A percentile compares a stretch with the other conserved stretches of the same genome.
Conservation (phyloP, 768 basidiomycete species). For the Pulveroboletus sp. region DNA sequence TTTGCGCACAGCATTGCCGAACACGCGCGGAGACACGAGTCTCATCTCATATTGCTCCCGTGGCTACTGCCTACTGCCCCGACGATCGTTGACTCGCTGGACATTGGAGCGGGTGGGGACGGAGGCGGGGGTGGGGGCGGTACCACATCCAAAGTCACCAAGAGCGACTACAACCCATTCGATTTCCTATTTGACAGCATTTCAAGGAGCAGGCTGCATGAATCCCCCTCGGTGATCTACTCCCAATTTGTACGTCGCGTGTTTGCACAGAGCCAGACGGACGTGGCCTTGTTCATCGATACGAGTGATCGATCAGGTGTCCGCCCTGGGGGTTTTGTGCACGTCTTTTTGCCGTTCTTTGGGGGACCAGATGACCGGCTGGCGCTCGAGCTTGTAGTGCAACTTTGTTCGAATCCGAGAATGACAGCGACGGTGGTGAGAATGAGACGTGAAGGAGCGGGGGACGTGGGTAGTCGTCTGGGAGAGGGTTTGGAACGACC, state of each 20-base stretch:
- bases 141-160: slow-evolving; percentile 10
- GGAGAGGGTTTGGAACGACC: slow-evolving; percentile 18
- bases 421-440: slow-evolving; percentile 73
- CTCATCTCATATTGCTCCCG: slow-evolving; percentile 78
- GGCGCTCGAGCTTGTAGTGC: slow-evolving; percentile 78
- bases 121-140: background rate
- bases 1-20: slow-evolving; percentile 65
- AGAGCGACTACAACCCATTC: slow-evolving; percentile 54
- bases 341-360: slow-evolving; percentile 86
- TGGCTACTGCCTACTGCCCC: slow-evolving; percentile 54
- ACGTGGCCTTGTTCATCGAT: slow-evolving; percentile 85
- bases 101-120: background rate
- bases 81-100: slow-evolving; percentile 1
- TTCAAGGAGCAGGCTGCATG: slow-evolving; percentile 26
- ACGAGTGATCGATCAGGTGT: slow-evolving; percentile 36
- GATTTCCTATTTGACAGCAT: slow-evolving; percentile 52
- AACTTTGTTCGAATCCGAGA: slow-evolving; percentile 66
- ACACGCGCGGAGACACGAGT: slow-evolving; percentile 51
- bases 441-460: slow-evolving; percentile 46
- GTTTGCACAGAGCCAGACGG: slow-evolving; percentile 62
- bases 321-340: slow-evolving; percentile 38
- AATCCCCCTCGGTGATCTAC: slow-evolving; percentile 53
- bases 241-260: slow-evolving; percentile 82
- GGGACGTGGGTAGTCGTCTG: background rate
- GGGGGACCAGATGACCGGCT: slow-evolving; percentile 92